Evolutionary conservation across 306 rosid species (phyloP).

Genomic region (Casuarina equisetifolia): DNA sequence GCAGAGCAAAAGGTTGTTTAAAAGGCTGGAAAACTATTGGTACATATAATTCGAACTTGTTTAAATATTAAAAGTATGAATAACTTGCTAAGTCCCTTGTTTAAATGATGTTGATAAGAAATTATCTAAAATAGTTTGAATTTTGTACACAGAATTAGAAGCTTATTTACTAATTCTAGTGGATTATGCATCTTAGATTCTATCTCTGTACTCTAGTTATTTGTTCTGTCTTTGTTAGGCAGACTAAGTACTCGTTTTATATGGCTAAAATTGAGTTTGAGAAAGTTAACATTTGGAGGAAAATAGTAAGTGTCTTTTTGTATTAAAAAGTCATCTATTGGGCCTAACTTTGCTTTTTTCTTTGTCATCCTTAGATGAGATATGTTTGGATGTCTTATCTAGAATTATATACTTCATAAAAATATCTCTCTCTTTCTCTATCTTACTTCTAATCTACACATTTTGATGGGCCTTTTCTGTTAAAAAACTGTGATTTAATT

Average conservation of each 20-base stretch:
- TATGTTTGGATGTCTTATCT: background rate
- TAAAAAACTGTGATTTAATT: background rate
- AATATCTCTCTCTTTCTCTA: too few relatives aligned
- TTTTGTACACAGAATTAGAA: background rate
- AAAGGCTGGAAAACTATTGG: background rate
- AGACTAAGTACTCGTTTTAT: background rate
- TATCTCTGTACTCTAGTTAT: background rate
- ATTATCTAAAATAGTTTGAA: background rate
- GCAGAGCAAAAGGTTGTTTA: background rate
- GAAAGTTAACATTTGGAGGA: background rate
- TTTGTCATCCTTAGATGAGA: background rate
- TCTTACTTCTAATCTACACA: background rate
- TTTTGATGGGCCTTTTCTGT: slow-evolving; percentile 10
- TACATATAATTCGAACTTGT: background rate
- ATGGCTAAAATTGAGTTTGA: background rate
- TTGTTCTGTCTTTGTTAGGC: background rate
- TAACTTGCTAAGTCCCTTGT: background rate
- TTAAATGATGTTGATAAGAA: background rate
- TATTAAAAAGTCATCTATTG: background rate
- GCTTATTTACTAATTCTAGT: background rate
- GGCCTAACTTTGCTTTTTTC: background rate
- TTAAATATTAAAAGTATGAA: background rate
- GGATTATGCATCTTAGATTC: background rate
- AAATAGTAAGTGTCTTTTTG: background rate
- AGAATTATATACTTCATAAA: background rate